Base-by-base conservation (phyloP, 2,329 filamentous ascomycete genomes). In the Xylaria sp. region DNA sequence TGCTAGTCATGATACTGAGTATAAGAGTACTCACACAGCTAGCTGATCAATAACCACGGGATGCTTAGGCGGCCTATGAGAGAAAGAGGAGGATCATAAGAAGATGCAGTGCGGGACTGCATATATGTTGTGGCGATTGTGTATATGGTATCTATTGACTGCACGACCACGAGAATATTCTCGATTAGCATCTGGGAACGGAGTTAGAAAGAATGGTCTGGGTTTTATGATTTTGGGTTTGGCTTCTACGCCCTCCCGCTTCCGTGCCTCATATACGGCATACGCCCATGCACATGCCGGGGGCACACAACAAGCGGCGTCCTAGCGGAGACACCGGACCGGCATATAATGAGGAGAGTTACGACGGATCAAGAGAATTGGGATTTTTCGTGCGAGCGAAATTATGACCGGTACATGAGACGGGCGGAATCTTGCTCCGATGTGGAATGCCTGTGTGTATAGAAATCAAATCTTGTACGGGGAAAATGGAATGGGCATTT, bases 1-100 rank as follows among this genome's bases (percentile, higher is more conserved):
- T 98, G 80, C 84, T 99, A 70, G 92, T 98, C 77, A 98, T 98
- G 94, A 97, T 98, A 76, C 83, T 98, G 79, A 98, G 94, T 82
- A 96, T 98, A 78, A 88, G 90, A 74, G 86, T 97, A 65, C 83
- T 98, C 72, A 86, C 89, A 74, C 86, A 92, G 75, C 81, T 89
- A 77, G 82, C 82, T 63, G 81, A 79, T 42, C 79, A 68, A 78
- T 58, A 64, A 65, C 7, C 5, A 11, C 39, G 56, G n/a, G 30
- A 47, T 45, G 8, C 14, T 45, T 50, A 14, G 27, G 54, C 17
- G 21, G 42, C 19, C 24, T 27, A 27, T n/a, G 21, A 30, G 19
- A 24, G 36, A 19, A n/a, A 21, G 36, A 51, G 56, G 34, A n/a
- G 56, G 11, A 30, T 1, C 24, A 27, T 27, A 27, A 27, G 24